Conservation (phyloP, 2,329 filamentous ascomycete genomes). For the Hymenoscyphus occultus region DNA sequence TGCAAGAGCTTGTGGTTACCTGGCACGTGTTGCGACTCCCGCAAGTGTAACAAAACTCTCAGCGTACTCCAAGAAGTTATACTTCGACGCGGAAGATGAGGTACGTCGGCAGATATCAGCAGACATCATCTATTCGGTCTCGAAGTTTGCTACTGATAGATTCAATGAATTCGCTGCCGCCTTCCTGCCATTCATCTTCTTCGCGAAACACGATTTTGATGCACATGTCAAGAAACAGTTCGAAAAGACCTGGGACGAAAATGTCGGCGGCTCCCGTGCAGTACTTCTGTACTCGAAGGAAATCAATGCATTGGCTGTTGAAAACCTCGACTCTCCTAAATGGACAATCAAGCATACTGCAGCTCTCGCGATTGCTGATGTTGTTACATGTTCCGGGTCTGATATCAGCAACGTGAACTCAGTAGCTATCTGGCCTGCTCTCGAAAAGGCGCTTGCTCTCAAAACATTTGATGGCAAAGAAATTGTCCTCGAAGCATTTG, state of each 20-base stretch:
- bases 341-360: slow-evolving; percentile 91
- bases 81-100: slow-evolving; percentile 80
- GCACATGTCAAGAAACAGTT: slow-evolving; percentile 78
- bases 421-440: slow-evolving; percentile 71
- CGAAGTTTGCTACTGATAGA: slow-evolving; percentile 84
- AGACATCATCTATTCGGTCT: slow-evolving; percentile 78
- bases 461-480: slow-evolving; percentile 96
- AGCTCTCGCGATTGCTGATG: slow-evolving; percentile 74
- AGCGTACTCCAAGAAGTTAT: slow-evolving; percentile 60
- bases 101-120: slow-evolving; percentile 70
- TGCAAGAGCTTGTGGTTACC: slow-evolving; percentile 80
- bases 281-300: slow-evolving; percentile 82
- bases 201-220: slow-evolving; percentile 82
- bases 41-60: slow-evolving; percentile 51
- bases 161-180: slow-evolving; percentile 74
- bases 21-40: slow-evolving; percentile 60
- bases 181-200: slow-evolving; percentile 82
- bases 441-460: slow-evolving; percentile 77
- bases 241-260: slow-evolving; percentile 82
- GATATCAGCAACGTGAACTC: slow-evolving; percentile 60
- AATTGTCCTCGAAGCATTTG: slow-evolving; percentile 74
- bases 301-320: slow-evolving; percentile 66
- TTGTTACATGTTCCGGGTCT: slow-evolving; percentile 63
- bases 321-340: slow-evolving; percentile 72
- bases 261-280: slow-evolving; percentile 79